Evolutionary conservation across 1,284 basidiomycete genomes (phyloP).

Genomic region (Ceratobasidium sp.): DNA sequence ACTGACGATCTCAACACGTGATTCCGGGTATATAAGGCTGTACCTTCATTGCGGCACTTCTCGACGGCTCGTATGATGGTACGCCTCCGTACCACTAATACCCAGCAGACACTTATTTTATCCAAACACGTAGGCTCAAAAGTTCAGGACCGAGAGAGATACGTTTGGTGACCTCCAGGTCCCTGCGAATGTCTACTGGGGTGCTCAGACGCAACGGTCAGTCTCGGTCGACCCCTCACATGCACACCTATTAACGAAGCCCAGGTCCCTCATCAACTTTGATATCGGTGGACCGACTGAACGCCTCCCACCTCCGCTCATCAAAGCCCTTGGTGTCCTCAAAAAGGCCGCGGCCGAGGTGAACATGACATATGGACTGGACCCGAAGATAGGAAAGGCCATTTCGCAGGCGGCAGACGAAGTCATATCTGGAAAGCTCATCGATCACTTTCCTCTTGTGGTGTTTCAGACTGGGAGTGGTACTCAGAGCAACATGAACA

Average conservation of each 20-base stretch:
- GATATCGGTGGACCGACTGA: constrained; percentile 96
- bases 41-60: constrained; percentile 29
- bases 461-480: constrained; percentile 99
- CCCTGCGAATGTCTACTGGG: constrained; percentile 96
- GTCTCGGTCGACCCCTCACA: constrained; percentile 40
- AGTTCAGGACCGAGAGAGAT: constrained; percentile 71
- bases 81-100: neutral
- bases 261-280: constrained; percentile 93
- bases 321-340: constrained; percentile 97
- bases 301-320: constrained; percentile 90
- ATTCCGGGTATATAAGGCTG: constrained; percentile 25
- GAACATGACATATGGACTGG: constrained; percentile 90
- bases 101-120: neutral
- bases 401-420: constrained; percentile 97
- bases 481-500: constrained; percentile 99
- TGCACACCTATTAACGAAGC: neutral
- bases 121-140: constrained; percentile 16
- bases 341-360: constrained; percentile 97
- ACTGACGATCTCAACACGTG: constrained; percentile 7
- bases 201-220: constrained; percentile 96
- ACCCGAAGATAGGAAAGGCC: constrained; percentile 85
- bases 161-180: constrained; percentile 94
- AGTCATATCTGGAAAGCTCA: constrained; percentile 94
- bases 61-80: constrained; percentile 33
- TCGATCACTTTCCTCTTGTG: constrained; percentile 96